A percentile compares a stretch with the other conserved stretches of the same genome.
phyloP scores from a whole-genome alignment of 148 eudicot genomes.

The Arbutus unedo region DNA sequence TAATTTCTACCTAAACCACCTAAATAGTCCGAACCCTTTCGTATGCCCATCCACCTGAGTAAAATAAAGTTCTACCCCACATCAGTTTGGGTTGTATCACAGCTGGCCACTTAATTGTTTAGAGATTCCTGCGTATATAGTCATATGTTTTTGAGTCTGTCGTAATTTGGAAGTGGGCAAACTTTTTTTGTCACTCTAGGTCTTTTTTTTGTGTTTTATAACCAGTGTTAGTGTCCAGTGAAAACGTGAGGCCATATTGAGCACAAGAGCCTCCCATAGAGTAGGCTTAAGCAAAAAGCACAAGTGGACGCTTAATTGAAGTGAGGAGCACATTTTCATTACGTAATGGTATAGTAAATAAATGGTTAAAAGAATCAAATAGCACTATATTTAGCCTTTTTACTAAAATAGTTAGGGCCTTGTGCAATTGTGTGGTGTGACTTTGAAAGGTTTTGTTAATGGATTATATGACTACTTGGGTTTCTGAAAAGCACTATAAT shows the following conservation, averaged over 20 bases:
- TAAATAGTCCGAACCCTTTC: not conserved
- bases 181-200: not conserved
- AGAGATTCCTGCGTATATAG: not conserved
- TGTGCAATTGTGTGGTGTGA: not conserved
- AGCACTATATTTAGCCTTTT: not conserved
- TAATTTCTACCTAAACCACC: not conserved
- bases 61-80: not conserved
- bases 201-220: not conserved
- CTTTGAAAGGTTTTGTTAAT: not conserved
- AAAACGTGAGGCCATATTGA: not conserved
- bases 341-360: too few relatives aligned
- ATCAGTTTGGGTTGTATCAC: not conserved
- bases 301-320: not conserved
- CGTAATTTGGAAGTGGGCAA: not conserved
- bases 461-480: not conserved
- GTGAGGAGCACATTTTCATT: not conserved
- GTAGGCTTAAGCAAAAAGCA: not conserved
- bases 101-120: not conserved
- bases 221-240: not conserved
- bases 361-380: not conserved
- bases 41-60: not conserved
- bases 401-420: not conserved
- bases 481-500: not conserved
- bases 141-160: too few relatives aligned
- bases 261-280: not conserved